phyloP scores from a whole-genome alignment of 768 basidiomycete genomes.

The Hebeloma cylindrosporum region DNA sequence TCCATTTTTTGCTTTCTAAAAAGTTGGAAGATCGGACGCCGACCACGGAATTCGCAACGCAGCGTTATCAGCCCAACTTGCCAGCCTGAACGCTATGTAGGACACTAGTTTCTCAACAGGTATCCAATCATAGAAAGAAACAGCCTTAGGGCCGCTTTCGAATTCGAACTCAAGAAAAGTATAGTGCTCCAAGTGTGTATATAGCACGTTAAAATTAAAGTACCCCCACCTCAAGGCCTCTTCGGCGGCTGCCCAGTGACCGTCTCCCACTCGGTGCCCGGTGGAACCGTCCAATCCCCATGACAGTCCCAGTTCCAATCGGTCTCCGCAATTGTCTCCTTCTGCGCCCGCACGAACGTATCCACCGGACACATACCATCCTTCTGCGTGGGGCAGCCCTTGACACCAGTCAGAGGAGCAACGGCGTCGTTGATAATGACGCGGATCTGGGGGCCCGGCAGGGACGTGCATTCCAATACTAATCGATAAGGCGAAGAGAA shows the following conservation, averaged over 20 bases:
- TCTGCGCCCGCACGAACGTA: slow-evolving; percentile 69
- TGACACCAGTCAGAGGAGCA: slow-evolving; percentile 74
- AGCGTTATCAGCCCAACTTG: too few relatives aligned
- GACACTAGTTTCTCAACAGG: too few relatives aligned
- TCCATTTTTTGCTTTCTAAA: too few relatives aligned
- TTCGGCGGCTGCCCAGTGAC: slow-evolving; percentile 65
- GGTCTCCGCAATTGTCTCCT: slow-evolving; percentile 59
- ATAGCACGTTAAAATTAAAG: neutral
- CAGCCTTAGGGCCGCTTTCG: too few relatives aligned
- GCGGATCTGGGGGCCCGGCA: slow-evolving; percentile 62
- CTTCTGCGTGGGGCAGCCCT: slow-evolving; percentile 67
- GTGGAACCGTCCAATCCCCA: slow-evolving; percentile 73
- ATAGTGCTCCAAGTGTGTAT: too few relatives aligned
- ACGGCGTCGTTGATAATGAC: slow-evolving; percentile 89
- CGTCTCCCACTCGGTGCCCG: slow-evolving; percentile 70
- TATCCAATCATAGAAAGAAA: too few relatives aligned
- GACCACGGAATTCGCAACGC: too few relatives aligned
- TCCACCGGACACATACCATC: slow-evolving; percentile 79
- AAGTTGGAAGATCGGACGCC: too few relatives aligned
- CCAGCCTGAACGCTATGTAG: too few relatives aligned
- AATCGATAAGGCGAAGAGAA: slow-evolving; percentile 9
- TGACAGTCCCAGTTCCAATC: slow-evolving; percentile 78
- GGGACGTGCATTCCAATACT: slow-evolving; percentile 65
- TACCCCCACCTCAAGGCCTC: slow-evolving; percentile 3
- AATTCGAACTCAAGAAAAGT: neutral